These are phyloP conservation scores for Digitaria exilis DNA, from an alignment of 202 grass and related monocot species.

Conservation along the genomic window DNA sequence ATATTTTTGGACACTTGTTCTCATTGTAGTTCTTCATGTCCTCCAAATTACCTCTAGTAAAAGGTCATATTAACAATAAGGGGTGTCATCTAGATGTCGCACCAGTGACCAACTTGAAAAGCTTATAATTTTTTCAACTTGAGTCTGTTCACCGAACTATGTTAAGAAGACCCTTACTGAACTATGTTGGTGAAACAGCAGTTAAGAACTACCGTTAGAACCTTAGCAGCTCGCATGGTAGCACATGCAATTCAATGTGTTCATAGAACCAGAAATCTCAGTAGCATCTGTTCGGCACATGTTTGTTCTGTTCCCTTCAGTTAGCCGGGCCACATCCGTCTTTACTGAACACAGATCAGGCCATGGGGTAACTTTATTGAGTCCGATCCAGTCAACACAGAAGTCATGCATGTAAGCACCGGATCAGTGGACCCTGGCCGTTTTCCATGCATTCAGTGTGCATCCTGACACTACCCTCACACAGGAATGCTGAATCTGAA, in stretches of 20 bases:
- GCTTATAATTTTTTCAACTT: neutral
- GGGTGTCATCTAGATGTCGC: neutral
- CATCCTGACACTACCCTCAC: neutral
- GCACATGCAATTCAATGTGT: neutral
- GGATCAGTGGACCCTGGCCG: constrained; percentile 7
- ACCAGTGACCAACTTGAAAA: neutral
- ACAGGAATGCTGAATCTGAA: neutral
- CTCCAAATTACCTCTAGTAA: neutral
- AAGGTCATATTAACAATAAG: neutral
- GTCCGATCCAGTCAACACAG: constrained; percentile 24
- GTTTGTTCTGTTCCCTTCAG: constrained; percentile 13
- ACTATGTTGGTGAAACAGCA: neutral
- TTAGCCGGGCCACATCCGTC: constrained; percentile 35
- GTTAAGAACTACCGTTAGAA: neutral
- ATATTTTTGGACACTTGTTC: neutral
- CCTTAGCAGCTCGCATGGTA: neutral
- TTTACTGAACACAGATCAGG: constrained; percentile 32
- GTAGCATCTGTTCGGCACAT: constrained; percentile 1
- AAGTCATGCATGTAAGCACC: neutral
- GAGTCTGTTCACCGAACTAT: neutral
- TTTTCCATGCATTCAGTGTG: neutral
- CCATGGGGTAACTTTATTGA: constrained; percentile 14
- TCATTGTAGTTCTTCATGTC: neutral
- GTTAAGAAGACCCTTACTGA: neutral
- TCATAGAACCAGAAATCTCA: constrained; percentile 12